Base-by-base conservation (phyloP, 352 stramenopile genomes). In the Phytophthora citrophthora region DNA sequence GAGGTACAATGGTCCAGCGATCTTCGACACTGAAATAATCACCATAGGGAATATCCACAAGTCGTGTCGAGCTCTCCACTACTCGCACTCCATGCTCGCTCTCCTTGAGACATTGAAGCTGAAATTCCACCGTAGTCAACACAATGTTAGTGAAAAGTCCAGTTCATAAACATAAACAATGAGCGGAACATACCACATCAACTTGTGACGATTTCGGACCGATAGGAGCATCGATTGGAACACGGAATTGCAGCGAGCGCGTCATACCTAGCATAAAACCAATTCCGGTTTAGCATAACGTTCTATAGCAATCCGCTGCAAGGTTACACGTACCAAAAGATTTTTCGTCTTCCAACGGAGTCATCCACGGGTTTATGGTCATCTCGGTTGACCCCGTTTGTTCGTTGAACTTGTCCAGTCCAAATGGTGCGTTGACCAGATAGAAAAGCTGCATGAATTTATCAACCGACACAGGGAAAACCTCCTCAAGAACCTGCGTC, bases 1-100 rank as follows among this genome's bases (percentile, higher is more conserved):
- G 58, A 6, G 81, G 76, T n/a, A 86, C 69, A 40, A 95, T 74
- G 12, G 81, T 91, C 81, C 86, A 94, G 5, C 88, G 81, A 26
- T 93, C 84, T 60, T 94, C 86, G 3, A 95, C 88, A 54, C 82
- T 93, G 45, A 95, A 95, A 67, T 91, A 94, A 62, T 95, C 88
- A 18, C 88, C 86, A 55, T 95, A 95, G 5, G 88, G 88, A 54
- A 95, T 93, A 63, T 95, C 88, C 38, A 87, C 82, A 2, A 95
- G 67, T 27, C 81, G 74, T 7, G 88, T 95, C 20, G 86, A 93
- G 12, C 80, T 90, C 51, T 95, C 88, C 0, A 95, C 79, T 7
- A 86, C 70, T 31, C 72, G 68, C 7, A 83, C 57, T 1, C 72
- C 69, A 24, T 77, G 54, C 5, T 81, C 79, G 2, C 57, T 61